A percentile compares a stretch with the other conserved stretches of the same genome.
phyloP scores from a whole-genome alignment of 2,329 filamentous ascomycete species.

The Nigrospora sphaerica region DNA sequence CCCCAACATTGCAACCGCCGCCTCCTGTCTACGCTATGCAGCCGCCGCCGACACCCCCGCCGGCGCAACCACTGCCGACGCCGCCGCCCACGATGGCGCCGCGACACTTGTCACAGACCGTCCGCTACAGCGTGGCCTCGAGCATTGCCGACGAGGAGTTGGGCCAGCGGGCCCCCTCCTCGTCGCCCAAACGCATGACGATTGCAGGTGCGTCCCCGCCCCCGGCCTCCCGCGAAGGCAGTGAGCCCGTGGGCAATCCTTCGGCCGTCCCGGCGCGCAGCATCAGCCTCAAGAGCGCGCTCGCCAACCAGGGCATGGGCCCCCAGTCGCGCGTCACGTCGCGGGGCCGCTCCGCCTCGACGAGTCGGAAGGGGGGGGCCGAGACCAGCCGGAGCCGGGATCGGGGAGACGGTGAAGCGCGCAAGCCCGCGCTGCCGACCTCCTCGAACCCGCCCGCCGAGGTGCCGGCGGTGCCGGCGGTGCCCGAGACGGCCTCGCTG shows the following conservation, averaged over 20 bases:
- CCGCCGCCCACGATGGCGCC: neutral
- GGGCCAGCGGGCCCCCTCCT: too few relatives aligned
- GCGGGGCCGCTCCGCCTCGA: neutral
- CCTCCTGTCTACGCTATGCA: neutral
- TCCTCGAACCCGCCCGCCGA: neutral
- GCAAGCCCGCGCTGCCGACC: neutral
- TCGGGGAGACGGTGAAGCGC: neutral
- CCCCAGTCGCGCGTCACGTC: neutral
- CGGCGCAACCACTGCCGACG: neutral
- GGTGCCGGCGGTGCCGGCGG: neutral
- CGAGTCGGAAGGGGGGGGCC: neutral
- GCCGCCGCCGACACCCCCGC: neutral
- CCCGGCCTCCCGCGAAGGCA: too few relatives aligned
- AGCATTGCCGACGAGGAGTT: too few relatives aligned
- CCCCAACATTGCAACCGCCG: neutral
- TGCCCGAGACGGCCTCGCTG: neutral
- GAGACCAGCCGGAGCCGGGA: neutral
- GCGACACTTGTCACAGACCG: too few relatives aligned
- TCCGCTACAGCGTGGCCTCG: too few relatives aligned
- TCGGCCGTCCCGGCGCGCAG: neutral
- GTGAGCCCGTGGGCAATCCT: neutral
- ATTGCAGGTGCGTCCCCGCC: too few relatives aligned
- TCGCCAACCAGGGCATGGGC: constrained; percentile 1
- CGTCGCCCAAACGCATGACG: too few relatives aligned
- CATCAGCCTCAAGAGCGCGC: constrained; percentile 4